phyloP scores from a whole-genome alignment of 257 asterid genomes.

The Solanum lignicaule region DNA sequence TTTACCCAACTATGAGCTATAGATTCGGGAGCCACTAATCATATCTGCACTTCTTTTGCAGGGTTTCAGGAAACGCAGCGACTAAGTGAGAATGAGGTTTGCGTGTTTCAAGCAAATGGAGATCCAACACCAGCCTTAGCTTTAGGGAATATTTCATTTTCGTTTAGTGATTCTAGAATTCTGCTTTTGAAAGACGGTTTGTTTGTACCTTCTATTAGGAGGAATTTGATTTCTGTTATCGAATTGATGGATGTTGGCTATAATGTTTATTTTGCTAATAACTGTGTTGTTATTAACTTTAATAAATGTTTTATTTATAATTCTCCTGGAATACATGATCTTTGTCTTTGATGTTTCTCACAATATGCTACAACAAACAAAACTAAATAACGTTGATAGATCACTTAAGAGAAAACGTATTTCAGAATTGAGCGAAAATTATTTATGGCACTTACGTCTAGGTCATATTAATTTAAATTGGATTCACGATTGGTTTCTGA shows the following conservation, averaged over 20 bases:
- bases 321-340: neutral
- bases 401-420: neutral
- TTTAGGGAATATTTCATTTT: too few relatives aligned
- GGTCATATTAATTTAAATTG: neutral
- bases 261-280: too few relatives aligned
- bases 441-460: neutral
- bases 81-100: too few relatives aligned
- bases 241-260: neutral
- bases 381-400: neutral
- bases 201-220: neutral
- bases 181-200: neutral
- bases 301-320: too few relatives aligned
- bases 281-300: neutral
- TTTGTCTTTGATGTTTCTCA: neutral
- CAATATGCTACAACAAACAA: neutral
- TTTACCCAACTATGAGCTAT: neutral
- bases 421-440: too few relatives aligned
- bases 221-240: too few relatives aligned
- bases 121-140: neutral
- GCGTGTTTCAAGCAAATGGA: neutral
- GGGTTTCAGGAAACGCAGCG: neutral
- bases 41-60: neutral
- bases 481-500: too few relatives aligned
- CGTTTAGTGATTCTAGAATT: neutral
- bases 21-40: neutral